These are phyloP conservation scores for Vitis rupestris DNA, from an alignment of 164 flowering plant genomes.

Conservation along the genomic window DNA sequence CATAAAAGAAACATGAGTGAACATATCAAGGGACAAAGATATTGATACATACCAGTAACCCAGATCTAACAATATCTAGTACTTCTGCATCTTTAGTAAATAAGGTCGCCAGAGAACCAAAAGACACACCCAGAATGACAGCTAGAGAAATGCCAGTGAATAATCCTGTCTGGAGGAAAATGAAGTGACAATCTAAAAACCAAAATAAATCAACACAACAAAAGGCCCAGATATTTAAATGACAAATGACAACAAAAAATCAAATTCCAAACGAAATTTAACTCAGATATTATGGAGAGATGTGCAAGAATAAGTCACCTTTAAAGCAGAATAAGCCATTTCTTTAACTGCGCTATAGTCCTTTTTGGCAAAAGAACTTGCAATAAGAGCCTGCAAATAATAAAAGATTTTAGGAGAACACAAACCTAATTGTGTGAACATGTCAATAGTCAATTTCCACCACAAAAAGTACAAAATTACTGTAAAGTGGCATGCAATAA, in stretches of 20 bases:
- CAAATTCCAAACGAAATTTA: no score
- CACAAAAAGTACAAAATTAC: no score
- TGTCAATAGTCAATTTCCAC: no score
- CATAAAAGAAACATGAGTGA: not conserved
- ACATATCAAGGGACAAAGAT: not conserved
- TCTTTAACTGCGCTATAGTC: constrained; percentile 67
- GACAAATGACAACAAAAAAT: no score
- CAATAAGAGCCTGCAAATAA: constrained; percentile 67
- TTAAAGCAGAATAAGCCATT: constrained; percentile 54
- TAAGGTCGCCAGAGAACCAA: constrained; percentile 61
- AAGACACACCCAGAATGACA: constrained; percentile 59
- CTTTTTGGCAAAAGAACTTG: constrained; percentile 65
- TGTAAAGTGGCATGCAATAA: no score
- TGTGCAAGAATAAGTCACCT: constrained; percentile 38
- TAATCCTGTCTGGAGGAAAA: constrained; percentile 58
- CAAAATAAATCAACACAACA: not conserved
- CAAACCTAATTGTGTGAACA: no score
- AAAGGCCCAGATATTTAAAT: not conserved
- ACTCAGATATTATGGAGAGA: not conserved
- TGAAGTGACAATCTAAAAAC: constrained; percentile 5
- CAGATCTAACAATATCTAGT: constrained; percentile 59
- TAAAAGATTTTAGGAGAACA: no score
- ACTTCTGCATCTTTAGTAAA: constrained; percentile 84
- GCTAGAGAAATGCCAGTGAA: constrained; percentile 67
- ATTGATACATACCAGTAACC: constrained; percentile 55